Evolutionary conservation across 2,329 filamentous ascomycete genomes (phyloP), one percentile per base, ranked within the genome.

Genomic region (Curvularia sp.): DNA sequence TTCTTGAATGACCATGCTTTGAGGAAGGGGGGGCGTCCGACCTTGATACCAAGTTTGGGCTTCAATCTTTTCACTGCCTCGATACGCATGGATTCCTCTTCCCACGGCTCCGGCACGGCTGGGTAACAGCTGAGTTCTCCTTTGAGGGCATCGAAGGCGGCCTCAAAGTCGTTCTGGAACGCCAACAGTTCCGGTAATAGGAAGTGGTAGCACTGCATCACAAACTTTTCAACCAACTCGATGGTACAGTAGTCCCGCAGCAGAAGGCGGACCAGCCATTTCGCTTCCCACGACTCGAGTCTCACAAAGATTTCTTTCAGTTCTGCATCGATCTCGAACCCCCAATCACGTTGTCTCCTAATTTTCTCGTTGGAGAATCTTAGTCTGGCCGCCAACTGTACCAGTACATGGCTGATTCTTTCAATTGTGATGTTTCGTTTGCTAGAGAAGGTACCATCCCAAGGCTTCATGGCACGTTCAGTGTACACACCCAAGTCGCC

Each of bases 221-320:
- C 77, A 18, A 84, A 74, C 1, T 75, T 64, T 27, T 82, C 79
- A 21, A 92, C 86, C 1, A 96, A 70, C 1, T 83, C 73, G 0
- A 93, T 80, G 0, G 90, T 89, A n/a, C 84, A 81, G 58, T 89
- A 91, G 61, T 88, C 85, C 71, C 96, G 95, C 27, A 96, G 80
- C 5, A 97, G 81, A 28, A 97, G 80, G 3, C 93, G 84, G 83
- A 91, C 91, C 10, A 97, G 82, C 93, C 93, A 97, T 77, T 97
- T 97, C 3, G 88, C 89, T 71, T 96, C 91, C 81, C 81, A 80
- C 3, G 91, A 85, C 45, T 73, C 68, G 2, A 72, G 55, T 27
- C 65, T 64, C 25, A 45, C 84, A 82, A 53, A 92, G 79, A 15
- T 65, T 1, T 68, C 55, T 19, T 65, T 66, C 13, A 76, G 60